These are phyloP conservation scores for Metschnikowia proteae DNA, from an alignment of 805 yeast genomes.

Conservation along the genomic window DNA sequence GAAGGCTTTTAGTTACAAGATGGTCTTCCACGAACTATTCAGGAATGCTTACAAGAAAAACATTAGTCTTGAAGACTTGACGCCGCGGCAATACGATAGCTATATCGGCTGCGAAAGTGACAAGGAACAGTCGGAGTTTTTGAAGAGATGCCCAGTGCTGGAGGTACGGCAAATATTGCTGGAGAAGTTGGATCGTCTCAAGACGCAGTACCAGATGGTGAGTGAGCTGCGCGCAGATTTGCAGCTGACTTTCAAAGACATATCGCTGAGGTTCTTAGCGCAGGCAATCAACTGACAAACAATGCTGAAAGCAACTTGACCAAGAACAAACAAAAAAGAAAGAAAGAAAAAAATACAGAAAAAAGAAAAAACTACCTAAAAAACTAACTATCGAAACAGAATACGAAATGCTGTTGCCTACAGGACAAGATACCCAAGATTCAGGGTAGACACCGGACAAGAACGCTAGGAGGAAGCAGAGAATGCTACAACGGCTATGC, in stretches of 20 bases:
- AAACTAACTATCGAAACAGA: background rate
- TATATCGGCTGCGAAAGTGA: slow-evolving; percentile 3
- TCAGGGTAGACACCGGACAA: background rate
- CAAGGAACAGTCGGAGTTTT: background rate
- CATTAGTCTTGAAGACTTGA: background rate
- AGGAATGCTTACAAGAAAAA: background rate
- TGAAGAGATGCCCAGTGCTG: background rate
- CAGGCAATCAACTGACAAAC: background rate
- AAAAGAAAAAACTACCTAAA: background rate
- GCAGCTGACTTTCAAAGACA: slow-evolving; percentile 1
- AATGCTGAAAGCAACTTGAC: background rate
- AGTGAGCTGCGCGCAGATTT: background rate
- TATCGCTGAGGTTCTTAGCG: background rate
- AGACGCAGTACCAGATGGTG: background rate
- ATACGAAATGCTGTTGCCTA: background rate
- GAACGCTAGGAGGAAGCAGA: background rate
- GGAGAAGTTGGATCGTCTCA: slow-evolving; percentile 2
- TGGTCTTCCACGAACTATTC: slow-evolving; percentile 2
- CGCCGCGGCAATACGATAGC: background rate
- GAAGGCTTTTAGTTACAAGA: slow-evolving; percentile 1
- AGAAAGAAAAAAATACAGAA: background rate
- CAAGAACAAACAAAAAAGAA: background rate
- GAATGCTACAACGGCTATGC: background rate
- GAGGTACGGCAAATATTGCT: background rate
- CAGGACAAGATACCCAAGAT: background rate